phyloP scores from a whole-genome alignment of 179 eudicot genomes.

The Nepenthes alata region DNA sequence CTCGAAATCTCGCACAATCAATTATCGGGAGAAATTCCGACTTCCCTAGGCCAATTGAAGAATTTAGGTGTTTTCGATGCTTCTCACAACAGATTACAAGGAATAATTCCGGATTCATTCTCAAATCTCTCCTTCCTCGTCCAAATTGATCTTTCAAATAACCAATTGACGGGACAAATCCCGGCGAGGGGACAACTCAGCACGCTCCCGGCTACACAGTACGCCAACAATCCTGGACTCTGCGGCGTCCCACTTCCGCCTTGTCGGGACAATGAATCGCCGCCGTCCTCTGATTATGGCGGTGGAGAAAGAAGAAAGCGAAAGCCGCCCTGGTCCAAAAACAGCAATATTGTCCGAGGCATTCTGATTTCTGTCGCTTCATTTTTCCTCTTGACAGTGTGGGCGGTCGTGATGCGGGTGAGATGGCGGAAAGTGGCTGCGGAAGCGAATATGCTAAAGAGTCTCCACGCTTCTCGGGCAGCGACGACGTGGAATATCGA shows the following conservation, averaged over 20 bases:
- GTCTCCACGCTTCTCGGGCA: slow-evolving; percentile 53
- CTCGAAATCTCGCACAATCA: slow-evolving; percentile 83
- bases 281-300: slow-evolving; percentile 10
- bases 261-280: slow-evolving; percentile 21
- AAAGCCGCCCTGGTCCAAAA: slow-evolving; percentile 51
- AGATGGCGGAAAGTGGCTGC: slow-evolving; percentile 46
- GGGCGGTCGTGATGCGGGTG: slow-evolving; percentile 66
- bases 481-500: slow-evolving; percentile 97
- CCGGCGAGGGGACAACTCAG: slow-evolving; percentile 89
- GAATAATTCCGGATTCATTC: slow-evolving; percentile 82
- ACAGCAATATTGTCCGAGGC: slow-evolving; percentile 39
- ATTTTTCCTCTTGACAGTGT: slow-evolving; percentile 51
- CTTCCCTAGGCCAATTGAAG: slow-evolving; percentile 67
- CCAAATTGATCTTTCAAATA: slow-evolving; percentile 86
- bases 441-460: slow-evolving; percentile 63
- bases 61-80: slow-evolving; percentile 94
- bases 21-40: slow-evolving; percentile 79
- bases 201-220: slow-evolving; percentile 88
- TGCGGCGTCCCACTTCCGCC: slow-evolving; percentile 87
- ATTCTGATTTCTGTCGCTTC: slow-evolving; percentile 60
- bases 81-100: slow-evolving; percentile 79
- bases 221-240: slow-evolving; percentile 76
- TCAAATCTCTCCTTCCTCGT: slow-evolving; percentile 80
- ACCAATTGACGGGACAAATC: slow-evolving; percentile 75
- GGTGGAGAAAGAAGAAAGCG: slow-evolving; percentile 8